phyloP scores from a whole-genome alignment of 192 early-diverging fungal species.

The Haplosporangium gracile region DNA sequence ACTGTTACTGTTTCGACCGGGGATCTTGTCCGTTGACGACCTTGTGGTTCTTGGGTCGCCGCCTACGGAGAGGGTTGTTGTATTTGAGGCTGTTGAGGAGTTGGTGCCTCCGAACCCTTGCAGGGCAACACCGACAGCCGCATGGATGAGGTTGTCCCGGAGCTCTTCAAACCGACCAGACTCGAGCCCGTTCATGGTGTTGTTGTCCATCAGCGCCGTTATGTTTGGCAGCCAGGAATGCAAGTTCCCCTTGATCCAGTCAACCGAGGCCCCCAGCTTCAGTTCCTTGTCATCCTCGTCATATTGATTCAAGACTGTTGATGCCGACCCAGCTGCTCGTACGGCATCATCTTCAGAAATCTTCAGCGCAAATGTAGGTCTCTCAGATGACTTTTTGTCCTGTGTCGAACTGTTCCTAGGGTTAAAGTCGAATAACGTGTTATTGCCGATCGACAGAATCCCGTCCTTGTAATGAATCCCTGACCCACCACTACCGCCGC shows the following conservation, averaged over 20 bases:
- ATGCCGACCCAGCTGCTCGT: background rate
- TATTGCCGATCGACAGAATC: conserved; percentile 25
- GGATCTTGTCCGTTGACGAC: background rate
- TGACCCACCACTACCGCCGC: background rate
- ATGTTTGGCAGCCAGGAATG: conserved; percentile 39
- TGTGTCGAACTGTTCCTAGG: background rate
- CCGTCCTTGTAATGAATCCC: conserved; percentile 17
- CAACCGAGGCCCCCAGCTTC: background rate
- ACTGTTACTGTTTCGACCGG: background rate
- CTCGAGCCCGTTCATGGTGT: background rate
- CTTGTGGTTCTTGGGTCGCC: background rate
- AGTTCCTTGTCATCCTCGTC: background rate
- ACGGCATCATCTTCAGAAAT: background rate
- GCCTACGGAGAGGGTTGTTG: background rate
- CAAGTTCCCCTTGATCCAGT: conserved; percentile 33
- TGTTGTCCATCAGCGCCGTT: conserved; percentile 45
- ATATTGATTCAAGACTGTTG: background rate
- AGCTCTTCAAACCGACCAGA: conserved; percentile 18
- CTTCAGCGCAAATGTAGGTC: background rate
- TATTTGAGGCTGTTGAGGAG: background rate
- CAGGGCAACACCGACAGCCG: background rate
- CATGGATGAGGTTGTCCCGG: conserved; percentile 1
- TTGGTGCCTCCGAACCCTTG: conserved; percentile 4
- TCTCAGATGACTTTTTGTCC: background rate
- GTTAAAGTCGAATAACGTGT: conserved; percentile 25